Evolutionary conservation across 257 asterid species (phyloP).

Genomic region (Paraleonurus japonicus): DNA sequence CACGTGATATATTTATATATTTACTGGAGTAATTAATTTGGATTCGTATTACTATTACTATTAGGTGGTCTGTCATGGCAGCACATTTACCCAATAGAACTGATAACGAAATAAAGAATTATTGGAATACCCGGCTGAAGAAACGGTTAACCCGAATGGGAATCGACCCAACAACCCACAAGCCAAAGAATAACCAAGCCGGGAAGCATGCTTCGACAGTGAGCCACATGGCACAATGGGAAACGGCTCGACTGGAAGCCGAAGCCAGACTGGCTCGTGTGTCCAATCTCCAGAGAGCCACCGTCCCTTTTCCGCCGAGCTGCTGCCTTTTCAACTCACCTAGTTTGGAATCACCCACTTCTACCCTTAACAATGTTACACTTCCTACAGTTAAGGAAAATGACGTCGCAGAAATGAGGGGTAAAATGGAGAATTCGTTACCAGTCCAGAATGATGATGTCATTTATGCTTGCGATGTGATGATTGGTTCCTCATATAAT

Average conservation of each 20-base stretch:
- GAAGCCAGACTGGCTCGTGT: constrained; percentile 43
- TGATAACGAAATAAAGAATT: constrained; percentile 47
- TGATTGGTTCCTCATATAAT: constrained; percentile 6
- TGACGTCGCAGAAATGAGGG: constrained; percentile 9
- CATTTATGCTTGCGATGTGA: not conserved
- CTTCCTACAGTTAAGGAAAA: constrained; percentile 12
- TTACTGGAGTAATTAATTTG: not conserved
- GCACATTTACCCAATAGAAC: constrained; percentile 44
- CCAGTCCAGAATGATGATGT: not conserved
- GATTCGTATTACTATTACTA: not conserved
- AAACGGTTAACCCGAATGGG: constrained; percentile 50
- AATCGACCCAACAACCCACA: constrained; percentile 50
- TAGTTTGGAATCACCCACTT: constrained; percentile 39
- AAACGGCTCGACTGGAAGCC: constrained; percentile 55
- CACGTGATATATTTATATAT: not conserved
- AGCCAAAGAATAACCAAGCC: constrained; percentile 34
- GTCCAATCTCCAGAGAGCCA: constrained; percentile 20
- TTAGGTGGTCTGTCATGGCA: constrained; percentile 54
- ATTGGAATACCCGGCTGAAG: constrained; percentile 55
- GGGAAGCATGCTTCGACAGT: constrained; percentile 32
- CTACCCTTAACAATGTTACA: constrained; percentile 23
- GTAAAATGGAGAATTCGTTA: constrained; percentile 17
- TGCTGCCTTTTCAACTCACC: constrained; percentile 18
- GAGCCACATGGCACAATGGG: constrained; percentile 62
- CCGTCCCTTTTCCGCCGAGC: constrained; percentile 30